Evolutionary conservation across 2,329 filamentous ascomycete species (phyloP), one percentile per base, ranked within the genome.

Genomic region (Exophiala sp.): DNA sequence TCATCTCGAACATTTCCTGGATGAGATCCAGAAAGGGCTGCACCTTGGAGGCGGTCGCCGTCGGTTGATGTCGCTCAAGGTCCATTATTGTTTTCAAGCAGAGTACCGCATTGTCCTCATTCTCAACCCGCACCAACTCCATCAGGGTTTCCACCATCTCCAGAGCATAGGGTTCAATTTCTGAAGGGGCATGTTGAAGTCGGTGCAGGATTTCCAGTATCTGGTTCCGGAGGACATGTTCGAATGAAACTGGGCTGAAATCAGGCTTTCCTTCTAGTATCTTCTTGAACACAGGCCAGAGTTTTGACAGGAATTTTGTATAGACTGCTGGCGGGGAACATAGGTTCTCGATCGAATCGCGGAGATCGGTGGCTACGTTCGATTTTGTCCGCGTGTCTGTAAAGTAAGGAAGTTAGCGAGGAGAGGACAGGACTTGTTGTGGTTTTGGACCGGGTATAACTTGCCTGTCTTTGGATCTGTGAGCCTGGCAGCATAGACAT

Each of bases 31-130:
- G 75, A 70, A 99, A 99, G 2, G 85, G 81, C 70, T 97, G 92
- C 3, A 96, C 91, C 68, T 89, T 91, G 54, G 82, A 80, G n/a
- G 76, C 74, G 6, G 96, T 84, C 21, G 86, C 85, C 73, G 92
- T 95, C 53, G 86, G 83, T 71, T 97, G 92, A 68, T 96, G 90
- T 45, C 94, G 86, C 80, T 95, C 90, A 61, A 97, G 86, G 68
- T 99, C 94, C 77, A 96, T 96, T 47, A 95, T 90, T 11, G 92
- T 95, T 78, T 99, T 99, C 74, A 99, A 90, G 69, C 92, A 96
- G 59, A 99, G 76, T n/a, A 95, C 90, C 2, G 92, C 94, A 78
- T 99, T 99, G 60, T 99, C 94, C 73, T 99, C 94, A 65, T 99
- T 99, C 72, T 99, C 94, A 39, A 84, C 87, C 63, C 87, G 85